Evolutionary conservation across 2,329 filamentous ascomycete species (phyloP).

Genomic region (Cladobotryum mycophilum): DNA sequence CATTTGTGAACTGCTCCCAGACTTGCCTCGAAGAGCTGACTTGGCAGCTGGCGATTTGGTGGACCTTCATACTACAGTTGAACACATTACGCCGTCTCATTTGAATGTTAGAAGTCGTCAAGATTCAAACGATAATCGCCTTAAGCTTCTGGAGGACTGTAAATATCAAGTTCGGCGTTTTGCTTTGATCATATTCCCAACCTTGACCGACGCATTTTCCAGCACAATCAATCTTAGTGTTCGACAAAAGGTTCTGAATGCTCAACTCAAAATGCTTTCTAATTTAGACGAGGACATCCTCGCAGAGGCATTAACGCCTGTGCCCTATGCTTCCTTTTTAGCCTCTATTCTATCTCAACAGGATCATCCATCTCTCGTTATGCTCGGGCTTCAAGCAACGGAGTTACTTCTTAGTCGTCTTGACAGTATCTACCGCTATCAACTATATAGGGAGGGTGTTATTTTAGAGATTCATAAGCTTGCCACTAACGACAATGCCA

Average conservation of each 20-base stretch:
- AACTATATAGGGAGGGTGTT: constrained; percentile 95
- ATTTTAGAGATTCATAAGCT: constrained; percentile 85
- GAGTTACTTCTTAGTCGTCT: constrained; percentile 81
- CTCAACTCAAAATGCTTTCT: constrained; percentile 97
- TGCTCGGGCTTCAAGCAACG: constrained; percentile 80
- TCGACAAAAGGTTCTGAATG: constrained; percentile 87
- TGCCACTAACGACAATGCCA: constrained; percentile 43
- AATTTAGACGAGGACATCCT: constrained; percentile 84
- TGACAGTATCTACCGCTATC: constrained; percentile 84
- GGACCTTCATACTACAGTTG: constrained; percentile 33
- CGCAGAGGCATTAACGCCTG: constrained; percentile 74
- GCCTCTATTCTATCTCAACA: constrained; percentile 93
- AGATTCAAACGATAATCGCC: constrained; percentile 68
- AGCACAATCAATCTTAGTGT: constrained; percentile 95
- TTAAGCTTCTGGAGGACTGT: constrained; percentile 77
- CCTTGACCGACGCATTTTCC: constrained; percentile 91
- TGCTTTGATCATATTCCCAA: constrained; percentile 86
- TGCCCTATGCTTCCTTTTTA: constrained; percentile 92
- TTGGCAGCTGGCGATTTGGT: constrained; percentile 37
- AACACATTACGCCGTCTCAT: constrained; percentile 35
- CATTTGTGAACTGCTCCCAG: constrained; percentile 87
- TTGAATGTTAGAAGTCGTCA: constrained; percentile 21
- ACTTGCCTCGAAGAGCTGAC: constrained; percentile 53
- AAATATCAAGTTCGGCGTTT: constrained; percentile 85
- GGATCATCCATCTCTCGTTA: constrained; percentile 82